Evolutionary conservation across 2,329 filamentous ascomycete species (phyloP), one percentile per base, ranked within the genome.

Genomic region (Trichophyton rubrum): DNA sequence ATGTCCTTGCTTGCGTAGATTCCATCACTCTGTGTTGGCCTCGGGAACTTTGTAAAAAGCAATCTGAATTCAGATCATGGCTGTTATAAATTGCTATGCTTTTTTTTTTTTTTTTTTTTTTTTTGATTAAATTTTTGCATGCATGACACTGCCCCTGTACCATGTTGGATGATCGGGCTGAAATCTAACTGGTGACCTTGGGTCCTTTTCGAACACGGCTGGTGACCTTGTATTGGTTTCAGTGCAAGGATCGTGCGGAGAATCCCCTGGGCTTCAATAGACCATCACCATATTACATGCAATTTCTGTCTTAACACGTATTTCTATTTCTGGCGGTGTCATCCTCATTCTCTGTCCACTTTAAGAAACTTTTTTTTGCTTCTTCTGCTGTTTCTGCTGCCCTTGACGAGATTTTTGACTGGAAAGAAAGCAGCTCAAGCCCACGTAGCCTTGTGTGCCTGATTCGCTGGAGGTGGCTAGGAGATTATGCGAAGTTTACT

Each of bases 251-350:
- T 57, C 38, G 33, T 57, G 55, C 33, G 55, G 55, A 57, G 55
- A 57, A 38, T 17, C 27, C 55, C 55, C 30, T 40, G 53, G 27
- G n/a, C 27, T 35, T 56, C 30, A 20, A 38, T 7, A 57, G 27
- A 38, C 22, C 49, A 53, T 53, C 49, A 53, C 27, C 49, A 53
- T 53, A n/a, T 30, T 24, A 24, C 5, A 53, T 53, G 49, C 9
- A 53, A 30, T 30, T 8, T 30, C 11, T 51, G 11, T 15, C 13
- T 13, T 33, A 27, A 30, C 45, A 49, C 45, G 22, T 53, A 40
- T 57, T 57, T 57, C 55, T 57, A 57, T 57, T 57, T 57, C 55
- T 57, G 33, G 55, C 30, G 30, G 55, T 57, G 55, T 40, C 55
- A 57, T 53, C 33, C 33, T 38, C 49, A 53, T 53, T 24, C 49